Percentiles rank a stretch among this genome's conserved stretches.
These are phyloP conservation scores for Leccinum pellstonianum DNA, from an alignment of 768 basidiomycete species.

Conservation along the genomic window DNA sequence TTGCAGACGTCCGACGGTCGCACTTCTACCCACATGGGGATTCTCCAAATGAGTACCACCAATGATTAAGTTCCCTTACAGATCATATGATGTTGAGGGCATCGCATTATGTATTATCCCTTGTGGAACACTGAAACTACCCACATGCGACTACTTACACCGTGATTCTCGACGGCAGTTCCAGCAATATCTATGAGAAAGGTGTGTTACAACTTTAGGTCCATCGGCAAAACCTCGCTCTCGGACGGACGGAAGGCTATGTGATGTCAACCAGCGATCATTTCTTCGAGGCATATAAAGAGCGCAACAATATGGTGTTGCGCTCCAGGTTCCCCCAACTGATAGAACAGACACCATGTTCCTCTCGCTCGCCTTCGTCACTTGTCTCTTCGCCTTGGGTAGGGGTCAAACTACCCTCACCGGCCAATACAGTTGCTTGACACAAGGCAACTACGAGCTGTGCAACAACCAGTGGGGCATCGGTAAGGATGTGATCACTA, in stretches of 20 bases:
- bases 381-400: conserved; percentile 9
- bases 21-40: background rate
- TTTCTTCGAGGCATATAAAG: conserved; percentile 8
- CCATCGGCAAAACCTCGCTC: background rate
- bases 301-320: background rate
- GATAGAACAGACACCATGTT: conserved; percentile 9
- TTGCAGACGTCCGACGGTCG: background rate
- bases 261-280: background rate
- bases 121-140: background rate
- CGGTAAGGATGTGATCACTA: conserved; percentile 26
- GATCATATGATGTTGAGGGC: background rate
- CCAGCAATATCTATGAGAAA: conserved; percentile 5
- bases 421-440: conserved; percentile 44
- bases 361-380: conserved; percentile 13
- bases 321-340: background rate
- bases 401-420: conserved; percentile 28
- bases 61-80: background rate
- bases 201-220: conserved; percentile 3
- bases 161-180: background rate
- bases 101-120: background rate
- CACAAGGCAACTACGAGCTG: conserved; percentile 48
- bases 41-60: background rate
- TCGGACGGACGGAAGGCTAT: background rate
- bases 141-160: conserved; percentile 3
- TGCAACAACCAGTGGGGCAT: conserved; percentile 61